Base-by-base conservation (phyloP, 1,284 basidiomycete species). In the Apiotrichum domesticum region DNA sequence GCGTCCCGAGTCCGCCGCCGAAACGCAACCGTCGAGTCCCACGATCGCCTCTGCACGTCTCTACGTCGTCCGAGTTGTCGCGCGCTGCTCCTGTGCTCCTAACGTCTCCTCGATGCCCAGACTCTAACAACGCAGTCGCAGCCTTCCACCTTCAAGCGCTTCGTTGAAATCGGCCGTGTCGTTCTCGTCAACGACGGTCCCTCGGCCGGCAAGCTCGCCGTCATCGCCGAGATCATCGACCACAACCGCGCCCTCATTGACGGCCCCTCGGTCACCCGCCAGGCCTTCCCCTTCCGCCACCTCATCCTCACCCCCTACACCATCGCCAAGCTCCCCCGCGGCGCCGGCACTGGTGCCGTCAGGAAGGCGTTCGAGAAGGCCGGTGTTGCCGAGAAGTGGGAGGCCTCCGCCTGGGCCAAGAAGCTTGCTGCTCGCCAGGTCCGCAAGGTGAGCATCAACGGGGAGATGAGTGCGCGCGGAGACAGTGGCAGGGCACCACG, bases 141-240 rank as follows among this genome's bases (percentile, higher is more conserved):
- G 66, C 78, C 87, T 71, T 90, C 89, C 72, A 91, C 86, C 78
- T 98, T 98, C 84, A 87, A 88, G 81, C 90, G 92, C 66, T 97
- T 94, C 81, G 94, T 98, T 77, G 90, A 98, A 85, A 91, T 97
- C 76, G 95, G 94, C 78, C 90, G 95, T 88, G 94, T 98, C 67
- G 91, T 98, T 78, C 90, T 98, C 80, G 83, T 98, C 81, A 90
- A 89, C 79, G 80, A 87, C 64, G 95, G 94, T 63, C 89, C 89
- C 62, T 84, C 81, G 61, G 82, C 85, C 60, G 92, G 93, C 71
- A 88, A 88, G 79, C 89, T 97, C 73, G 96, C 96, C 64, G 88
- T 93, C 68, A 94, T 98, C 75, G 86, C 86, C 61, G 94, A 98
- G 80, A 93, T 98, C 79, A 92, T 98, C 67, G 96, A 98, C 85